Evolutionary conservation across 129 eudicot species (phyloP), one percentile per base, ranked within the genome.

Genomic region (Centrapalus pauciflorus): DNA sequence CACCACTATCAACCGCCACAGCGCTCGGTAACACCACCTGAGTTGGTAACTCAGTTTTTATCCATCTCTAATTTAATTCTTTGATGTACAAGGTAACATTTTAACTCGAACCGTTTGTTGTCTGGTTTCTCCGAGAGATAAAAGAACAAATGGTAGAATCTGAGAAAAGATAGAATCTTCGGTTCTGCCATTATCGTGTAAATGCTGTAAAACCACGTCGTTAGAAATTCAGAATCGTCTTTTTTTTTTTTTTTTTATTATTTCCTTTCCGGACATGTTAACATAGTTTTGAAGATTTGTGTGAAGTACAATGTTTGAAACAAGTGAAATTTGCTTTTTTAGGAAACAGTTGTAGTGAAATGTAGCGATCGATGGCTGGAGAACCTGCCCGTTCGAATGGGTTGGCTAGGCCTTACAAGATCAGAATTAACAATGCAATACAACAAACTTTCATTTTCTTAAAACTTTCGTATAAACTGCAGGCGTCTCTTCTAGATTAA

Each of bases 1-100:
- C 91, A 38, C 90, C 95, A 4, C 67, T 56, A 41, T 54, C 89
- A 52, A 77, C 67, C 37, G 12, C 86, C 46, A 52, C 83, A 1
- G 77, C n/a, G 26, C 21, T 55, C 21, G 12, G 27, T 52, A 54
- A 43, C 57, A 69, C 72, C 50, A 46, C 76, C 40, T 74, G 77
- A 80, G 26, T 35, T 70, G 37, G 43, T 59, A 46, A 61, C 49
- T 64, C 68, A 13, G 66, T 64, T 67, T 61, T 69, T 67, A 67
- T 61, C 57, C 26, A n/a, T 71, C 66, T 40, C 75, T 69, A 76
- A 76, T 78, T 81, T 70, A 73, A 82, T 79, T 78, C 77, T 79
- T 85, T 74, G 17, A 64, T 55, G 73, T 65, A 65, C 67, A 74
- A 46, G 76, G 58, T 70, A 48, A 49, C 55, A 50, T 70, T 55